Conservation (phyloP, 2,329 filamentous ascomycete species). For the Alternaria sp. region DNA sequence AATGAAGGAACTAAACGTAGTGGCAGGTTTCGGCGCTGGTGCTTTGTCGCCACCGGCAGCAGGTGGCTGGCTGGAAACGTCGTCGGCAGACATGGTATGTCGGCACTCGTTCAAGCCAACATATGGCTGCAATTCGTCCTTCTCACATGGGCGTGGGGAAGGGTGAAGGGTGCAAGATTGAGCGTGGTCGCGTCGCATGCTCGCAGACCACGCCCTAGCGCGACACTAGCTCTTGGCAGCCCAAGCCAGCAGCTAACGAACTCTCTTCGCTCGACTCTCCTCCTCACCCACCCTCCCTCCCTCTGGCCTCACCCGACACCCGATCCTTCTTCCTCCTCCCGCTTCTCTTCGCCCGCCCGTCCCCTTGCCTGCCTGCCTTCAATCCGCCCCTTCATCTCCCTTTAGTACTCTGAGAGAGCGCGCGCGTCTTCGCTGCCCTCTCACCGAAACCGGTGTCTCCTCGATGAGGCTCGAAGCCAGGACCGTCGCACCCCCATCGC, state of each 20-base stretch:
- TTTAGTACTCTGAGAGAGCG: slow-evolving; percentile 38
- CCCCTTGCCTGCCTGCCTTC: slow-evolving; percentile 37
- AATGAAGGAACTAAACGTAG: slow-evolving; percentile 43
- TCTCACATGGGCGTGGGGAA: slow-evolving; percentile 9
- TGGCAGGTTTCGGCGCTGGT: slow-evolving; percentile 25
- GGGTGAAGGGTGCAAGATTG: not conserved
- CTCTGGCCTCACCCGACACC: slow-evolving; percentile 39
- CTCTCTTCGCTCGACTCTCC: slow-evolving; percentile 31
- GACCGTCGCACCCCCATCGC: slow-evolving; percentile 77
- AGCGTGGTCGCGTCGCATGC: slow-evolving; percentile 14
- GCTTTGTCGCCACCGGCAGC: slow-evolving; percentile 29
- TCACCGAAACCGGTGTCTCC: slow-evolving; percentile 55
- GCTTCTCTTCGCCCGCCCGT: slow-evolving; percentile 24
- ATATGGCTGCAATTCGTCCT: not conserved
- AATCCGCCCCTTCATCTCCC: slow-evolving; percentile 21
- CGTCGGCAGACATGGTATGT: slow-evolving; percentile 41
- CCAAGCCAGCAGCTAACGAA: slow-evolving; percentile 22
- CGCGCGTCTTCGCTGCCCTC: slow-evolving; percentile 30
- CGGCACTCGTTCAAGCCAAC: slow-evolving; percentile 3
- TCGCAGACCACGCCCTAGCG: slow-evolving; percentile 21
- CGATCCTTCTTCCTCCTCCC: slow-evolving; percentile 13
- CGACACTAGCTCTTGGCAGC: slow-evolving; percentile 17
- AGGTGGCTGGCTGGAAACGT: slow-evolving; percentile 24
- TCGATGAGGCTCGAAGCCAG: slow-evolving; percentile 86
- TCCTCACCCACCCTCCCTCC: slow-evolving; percentile 23